A percentile compares a stretch with the other conserved stretches of the same genome.
Conservation (phyloP, 2,329 filamentous ascomycete genomes). For the Arthrobotrys entomopaga region DNA sequence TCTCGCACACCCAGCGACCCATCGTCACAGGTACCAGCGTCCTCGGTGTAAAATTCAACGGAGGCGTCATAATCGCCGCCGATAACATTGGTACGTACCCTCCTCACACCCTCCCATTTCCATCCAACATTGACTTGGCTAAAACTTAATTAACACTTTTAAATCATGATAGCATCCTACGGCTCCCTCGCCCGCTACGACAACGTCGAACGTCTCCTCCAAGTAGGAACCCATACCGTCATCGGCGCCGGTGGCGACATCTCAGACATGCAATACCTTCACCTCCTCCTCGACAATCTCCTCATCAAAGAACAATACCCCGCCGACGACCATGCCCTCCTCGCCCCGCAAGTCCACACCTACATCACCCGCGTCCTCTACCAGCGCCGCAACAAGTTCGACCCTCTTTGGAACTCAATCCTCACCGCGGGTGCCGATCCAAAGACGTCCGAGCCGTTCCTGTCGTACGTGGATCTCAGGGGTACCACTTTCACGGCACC, state of each 20-base stretch:
- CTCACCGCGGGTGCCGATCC: conserved; percentile 85
- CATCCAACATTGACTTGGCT: too few relatives aligned
- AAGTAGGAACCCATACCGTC: conserved; percentile 83
- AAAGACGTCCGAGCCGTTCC: conserved; percentile 68
- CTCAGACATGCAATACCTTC: conserved; percentile 97
- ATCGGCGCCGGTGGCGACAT: conserved; percentile 97
- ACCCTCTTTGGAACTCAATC: conserved; percentile 96
- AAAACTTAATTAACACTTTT: too few relatives aligned
- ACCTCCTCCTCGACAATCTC: conserved; percentile 72
- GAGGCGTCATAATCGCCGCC: conserved; percentile 93
- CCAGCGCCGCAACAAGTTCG: conserved; percentile 91
- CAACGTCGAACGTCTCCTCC: conserved; percentile 92
- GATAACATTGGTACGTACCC: conserved; percentile 84
- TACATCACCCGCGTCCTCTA: conserved; percentile 97
- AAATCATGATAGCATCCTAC: conserved; percentile 77
- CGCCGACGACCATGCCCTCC: conserved; percentile 68
- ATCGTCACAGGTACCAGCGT: conserved; percentile 97
- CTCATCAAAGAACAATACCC: conserved; percentile 92
- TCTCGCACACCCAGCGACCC: conserved; percentile 86
- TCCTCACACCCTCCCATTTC: conserved; percentile 14
- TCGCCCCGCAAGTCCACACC: conserved; percentile 93
- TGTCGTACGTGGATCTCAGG: conserved; percentile 89
- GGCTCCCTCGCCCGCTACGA: conserved; percentile 96
- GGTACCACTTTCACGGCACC: conserved; percentile 91
- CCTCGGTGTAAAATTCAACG: conserved; percentile 92